Conservation (phyloP, 2,329 filamentous ascomycete species). For the Diaporthe citriasiana region DNA sequence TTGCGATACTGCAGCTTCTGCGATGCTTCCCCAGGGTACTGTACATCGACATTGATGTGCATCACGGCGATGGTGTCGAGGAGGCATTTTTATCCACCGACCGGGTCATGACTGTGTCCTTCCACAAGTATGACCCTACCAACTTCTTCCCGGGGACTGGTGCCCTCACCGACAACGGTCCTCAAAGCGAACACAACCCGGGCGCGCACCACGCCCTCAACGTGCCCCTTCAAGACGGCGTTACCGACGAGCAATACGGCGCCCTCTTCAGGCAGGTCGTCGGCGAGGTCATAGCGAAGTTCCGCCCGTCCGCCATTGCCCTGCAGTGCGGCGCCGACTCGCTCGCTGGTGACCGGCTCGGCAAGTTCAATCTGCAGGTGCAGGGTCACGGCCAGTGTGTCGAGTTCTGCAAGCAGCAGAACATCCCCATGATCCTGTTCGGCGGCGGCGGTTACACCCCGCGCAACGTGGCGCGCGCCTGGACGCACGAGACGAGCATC, state of each 20-base stretch:
- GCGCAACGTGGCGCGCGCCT: constrained; percentile 94
- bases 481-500: constrained; percentile 96
- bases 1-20: constrained; percentile 90
- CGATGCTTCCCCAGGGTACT: constrained; percentile 86
- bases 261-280: constrained; percentile 88
- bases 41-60: constrained; percentile 95
- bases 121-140: constrained; percentile 89
- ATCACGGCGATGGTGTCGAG: constrained; percentile 92
- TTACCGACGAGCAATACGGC: constrained; percentile 91
- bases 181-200: constrained; percentile 84
- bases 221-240: constrained; percentile 89
- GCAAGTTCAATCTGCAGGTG: constrained; percentile 97
- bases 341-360: constrained; percentile 91
- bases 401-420: constrained; percentile 85
- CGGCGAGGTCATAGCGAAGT: constrained; percentile 82
- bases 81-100: constrained; percentile 93
- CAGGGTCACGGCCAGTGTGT: constrained; percentile 94
- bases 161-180: constrained; percentile 87
- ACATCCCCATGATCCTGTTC: constrained; percentile 87
- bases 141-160: constrained; percentile 93
- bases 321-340: constrained; percentile 97
- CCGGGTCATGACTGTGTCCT: constrained; percentile 74
- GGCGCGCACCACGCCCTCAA: constrained; percentile 93
- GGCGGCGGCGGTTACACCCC: constrained; percentile 97
- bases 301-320: constrained; percentile 91